phyloP scores from a whole-genome alignment of 192 early-diverging fungal species.

The Entomortierella lignicola region DNA sequence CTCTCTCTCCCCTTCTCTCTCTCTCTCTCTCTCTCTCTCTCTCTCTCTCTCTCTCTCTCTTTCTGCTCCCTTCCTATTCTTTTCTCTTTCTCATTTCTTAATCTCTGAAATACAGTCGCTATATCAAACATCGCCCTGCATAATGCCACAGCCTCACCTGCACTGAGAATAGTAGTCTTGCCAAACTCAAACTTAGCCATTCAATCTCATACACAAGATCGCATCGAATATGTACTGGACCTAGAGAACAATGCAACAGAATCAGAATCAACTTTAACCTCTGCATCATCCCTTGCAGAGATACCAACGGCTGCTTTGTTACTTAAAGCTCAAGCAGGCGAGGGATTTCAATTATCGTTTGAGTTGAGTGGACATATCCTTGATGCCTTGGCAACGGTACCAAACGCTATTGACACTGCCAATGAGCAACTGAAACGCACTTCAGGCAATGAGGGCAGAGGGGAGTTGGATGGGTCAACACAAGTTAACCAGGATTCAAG shows the following conservation, averaged over 20 bases:
- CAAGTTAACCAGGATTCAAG: neutral
- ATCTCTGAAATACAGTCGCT: conserved; percentile 22
- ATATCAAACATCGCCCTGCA: conserved; percentile 34
- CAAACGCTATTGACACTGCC: neutral
- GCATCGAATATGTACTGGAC: conserved; percentile 41
- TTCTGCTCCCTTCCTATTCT: neutral
- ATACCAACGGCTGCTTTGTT: conserved; percentile 9
- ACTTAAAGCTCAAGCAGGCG: conserved; percentile 38
- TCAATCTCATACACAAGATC: conserved; percentile 29
- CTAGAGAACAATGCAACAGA: neutral
- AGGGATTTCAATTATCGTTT: conserved; percentile 39
- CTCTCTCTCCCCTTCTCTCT: no score
- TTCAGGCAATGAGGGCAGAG: neutral
- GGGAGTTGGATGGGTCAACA: neutral
- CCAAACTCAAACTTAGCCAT: conserved; percentile 18
- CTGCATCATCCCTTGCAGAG: neutral
- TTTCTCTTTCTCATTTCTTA: neutral
- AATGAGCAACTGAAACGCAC: neutral
- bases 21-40: neutral
- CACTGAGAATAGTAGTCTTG: conserved; percentile 20
- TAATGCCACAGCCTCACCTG: conserved; percentile 38
- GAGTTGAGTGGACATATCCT: conserved; percentile 24
- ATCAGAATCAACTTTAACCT: neutral
- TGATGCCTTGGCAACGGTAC: neutral
- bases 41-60: neutral